Conservation (phyloP, 140 eudicot species). For the Senecio squalidus region DNA sequence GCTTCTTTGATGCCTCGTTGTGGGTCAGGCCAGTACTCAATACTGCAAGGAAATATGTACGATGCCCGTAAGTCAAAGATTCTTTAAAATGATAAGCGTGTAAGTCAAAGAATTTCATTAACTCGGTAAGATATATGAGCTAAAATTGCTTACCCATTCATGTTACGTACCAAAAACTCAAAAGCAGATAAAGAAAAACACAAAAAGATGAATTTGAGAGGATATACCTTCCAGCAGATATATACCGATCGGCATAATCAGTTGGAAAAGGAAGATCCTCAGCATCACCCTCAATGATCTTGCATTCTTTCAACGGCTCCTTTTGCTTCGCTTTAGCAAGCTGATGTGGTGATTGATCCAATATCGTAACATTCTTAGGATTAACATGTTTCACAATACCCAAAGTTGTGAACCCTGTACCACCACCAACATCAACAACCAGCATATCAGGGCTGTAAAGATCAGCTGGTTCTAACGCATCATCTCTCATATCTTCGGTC, state of each 20-base stretch:
- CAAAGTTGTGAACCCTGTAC: conserved; percentile 89
- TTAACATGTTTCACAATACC: conserved; percentile 86
- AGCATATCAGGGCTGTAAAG: conserved; percentile 42
- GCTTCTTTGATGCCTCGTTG: conserved; percentile 96
- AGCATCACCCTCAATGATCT: conserved; percentile 90
- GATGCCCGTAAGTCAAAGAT: neutral
- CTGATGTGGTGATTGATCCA: conserved; percentile 98
- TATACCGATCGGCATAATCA: conserved; percentile 82
- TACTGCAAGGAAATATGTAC: conserved; percentile 37
- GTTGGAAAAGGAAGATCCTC: conserved; percentile 89
- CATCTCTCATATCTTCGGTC: conserved; percentile 98
- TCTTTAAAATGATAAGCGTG: neutral
- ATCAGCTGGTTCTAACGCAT: conserved; percentile 94
- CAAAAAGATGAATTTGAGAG: neutral
- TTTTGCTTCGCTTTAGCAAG: conserved; percentile 86
- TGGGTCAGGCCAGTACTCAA: conserved; percentile 99
- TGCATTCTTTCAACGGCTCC: conserved; percentile 90
- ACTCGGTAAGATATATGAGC: too few species aligned
- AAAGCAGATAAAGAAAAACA: neutral
- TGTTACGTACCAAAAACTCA: neutral
- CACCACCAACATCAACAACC: conserved; percentile 96
- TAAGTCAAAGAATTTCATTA: neutral
- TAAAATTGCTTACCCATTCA: too few species aligned
- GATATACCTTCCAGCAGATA: conserved; percentile 88
- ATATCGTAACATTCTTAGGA: conserved; percentile 92